Evolutionary conservation across 2,329 filamentous ascomycete species (phyloP).

Genomic region (Ambrosiella cleistominuta): DNA sequence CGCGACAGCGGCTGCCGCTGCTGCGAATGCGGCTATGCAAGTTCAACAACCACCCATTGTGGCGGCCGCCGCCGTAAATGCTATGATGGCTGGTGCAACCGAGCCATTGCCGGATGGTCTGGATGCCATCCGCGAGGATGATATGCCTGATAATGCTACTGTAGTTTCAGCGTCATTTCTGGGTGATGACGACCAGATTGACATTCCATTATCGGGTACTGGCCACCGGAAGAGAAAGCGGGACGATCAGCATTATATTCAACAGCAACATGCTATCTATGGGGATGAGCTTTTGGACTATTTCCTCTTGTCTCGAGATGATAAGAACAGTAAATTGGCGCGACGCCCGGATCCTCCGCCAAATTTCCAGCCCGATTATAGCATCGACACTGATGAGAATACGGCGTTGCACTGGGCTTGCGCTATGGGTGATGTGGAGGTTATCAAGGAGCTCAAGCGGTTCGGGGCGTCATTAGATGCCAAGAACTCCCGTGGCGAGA

Average conservation of each 20-base stretch:
- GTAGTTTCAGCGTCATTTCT: conserved; percentile 72
- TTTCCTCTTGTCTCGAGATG: conserved; percentile 72
- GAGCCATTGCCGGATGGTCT: conserved; percentile 16
- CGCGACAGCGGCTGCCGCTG: conserved; percentile 16
- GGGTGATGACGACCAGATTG: conserved; percentile 63
- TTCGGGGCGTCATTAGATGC: conserved; percentile 60
- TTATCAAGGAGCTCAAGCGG: conserved; percentile 71
- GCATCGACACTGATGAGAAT: conserved; percentile 86
- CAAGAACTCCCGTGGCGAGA: conserved; percentile 60
- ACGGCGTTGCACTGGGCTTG: conserved; percentile 94
- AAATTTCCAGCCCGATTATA: conserved; percentile 74
- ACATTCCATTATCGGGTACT: conserved; percentile 28
- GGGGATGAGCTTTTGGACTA: conserved; percentile 90
- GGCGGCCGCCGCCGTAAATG: conserved; percentile 7
- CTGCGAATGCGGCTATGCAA: conserved; percentile 18
- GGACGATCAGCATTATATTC: conserved; percentile 42
- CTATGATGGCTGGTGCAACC: not conserved
- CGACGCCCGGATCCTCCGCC: conserved; percentile 61
- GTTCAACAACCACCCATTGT: not conserved
- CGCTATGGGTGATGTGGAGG: conserved; percentile 88
- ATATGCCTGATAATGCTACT: conserved; percentile 68
- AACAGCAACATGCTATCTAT: conserved; percentile 78
- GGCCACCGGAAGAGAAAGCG: conserved; percentile 55
- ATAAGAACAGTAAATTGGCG: conserved; percentile 40
- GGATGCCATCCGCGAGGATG: conserved; percentile 39